These are phyloP conservation scores for Capronia americana DNA, from an alignment of 2,329 filamentous ascomycete species.

Conservation along the genomic window DNA sequence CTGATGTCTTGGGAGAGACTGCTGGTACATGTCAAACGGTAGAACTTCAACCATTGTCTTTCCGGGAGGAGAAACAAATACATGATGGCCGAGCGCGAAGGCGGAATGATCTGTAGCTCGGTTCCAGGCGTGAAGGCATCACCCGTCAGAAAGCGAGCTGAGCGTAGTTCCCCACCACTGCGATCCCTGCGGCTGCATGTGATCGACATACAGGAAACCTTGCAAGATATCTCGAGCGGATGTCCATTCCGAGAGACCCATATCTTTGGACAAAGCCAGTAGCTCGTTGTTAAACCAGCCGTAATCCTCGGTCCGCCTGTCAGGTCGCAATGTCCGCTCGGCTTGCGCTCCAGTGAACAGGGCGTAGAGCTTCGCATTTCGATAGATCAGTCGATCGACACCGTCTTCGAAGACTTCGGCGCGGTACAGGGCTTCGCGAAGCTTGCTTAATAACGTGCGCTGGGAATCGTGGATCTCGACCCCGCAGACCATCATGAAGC, in stretches of 20 bases:
- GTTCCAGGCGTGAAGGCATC: not conserved
- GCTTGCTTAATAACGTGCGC: not conserved
- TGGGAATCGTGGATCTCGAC: conserved; percentile 6
- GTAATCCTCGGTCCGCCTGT: not conserved
- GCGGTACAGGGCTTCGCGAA: not conserved
- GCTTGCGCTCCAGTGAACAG: not conserved
- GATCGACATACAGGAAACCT: not conserved
- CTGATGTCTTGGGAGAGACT: too few relatives aligned
- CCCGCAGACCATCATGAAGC: not conserved
- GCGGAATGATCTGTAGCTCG: not conserved
- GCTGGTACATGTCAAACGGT: too few relatives aligned
- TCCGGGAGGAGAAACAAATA: too few relatives aligned
- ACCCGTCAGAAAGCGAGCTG: not conserved
- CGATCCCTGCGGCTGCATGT: not conserved
- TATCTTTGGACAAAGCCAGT: not conserved
- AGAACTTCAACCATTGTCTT: too few relatives aligned
- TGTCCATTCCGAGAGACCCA: not conserved
- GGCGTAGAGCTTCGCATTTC: conserved; percentile 3
- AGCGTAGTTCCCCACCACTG: not conserved
- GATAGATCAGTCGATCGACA: not conserved
- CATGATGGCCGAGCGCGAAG: too few relatives aligned
- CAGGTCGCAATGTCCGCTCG: not conserved
- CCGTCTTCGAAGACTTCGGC: not conserved
- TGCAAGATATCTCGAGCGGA: not conserved
- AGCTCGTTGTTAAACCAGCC: conserved; percentile 3